Base-by-base conservation (phyloP, 768 basidiomycete genomes). In the Boletus tomentosulus region DNA sequence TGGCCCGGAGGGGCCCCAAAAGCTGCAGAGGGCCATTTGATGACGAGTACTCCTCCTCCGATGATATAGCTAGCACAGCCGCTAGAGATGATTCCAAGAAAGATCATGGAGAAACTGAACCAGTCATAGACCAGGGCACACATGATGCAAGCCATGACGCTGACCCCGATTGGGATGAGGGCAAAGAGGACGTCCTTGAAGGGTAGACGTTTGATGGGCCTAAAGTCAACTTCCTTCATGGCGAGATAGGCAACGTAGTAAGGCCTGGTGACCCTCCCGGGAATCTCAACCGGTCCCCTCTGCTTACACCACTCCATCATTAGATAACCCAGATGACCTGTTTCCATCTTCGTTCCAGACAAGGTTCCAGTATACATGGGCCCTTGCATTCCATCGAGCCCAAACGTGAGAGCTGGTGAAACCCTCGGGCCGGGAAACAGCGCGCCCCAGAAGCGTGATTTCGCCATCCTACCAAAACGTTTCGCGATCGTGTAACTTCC, bases 401-500 rank as follows among this genome's bases (percentile, higher is more conserved):
- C 67, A 16, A 73, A 70, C 15, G 57, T 48, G 12, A 54, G 25
- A 6, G 59, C 60, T 1, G 67, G 65, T 1, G 65, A 60, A 6
- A 56, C 54, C 16, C 62, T 64, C 9, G 55, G 35, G 7, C 67
- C 66, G 6, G 69, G 72, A 48, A 66, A 73, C 0, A 73, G 38
- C 8, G 65, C 69, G 43, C 63, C 59, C 72, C 72, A 73, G 38
- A 72, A 55, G 10, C 61, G 61, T 4, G 64, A 62, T 22, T 63
- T 59, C 0, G 72, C 71, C 46, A 72, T 55, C 27, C 61, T 50
- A 9, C 69, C 70, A 41, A 70, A 73, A n/a, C 55, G 59, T 54
- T 63, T 74, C 11, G 70, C 71, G 34, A 73, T 44, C 0, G 53
- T 59, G 49, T 69, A 66, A 46, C 70, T 69, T 12, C 71, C 73